A percentile compares a stretch with the other conserved stretches of the same genome.
phyloP scores from a whole-genome alignment of 1,284 basidiomycete species.

The Chalciporus piperatoides region DNA sequence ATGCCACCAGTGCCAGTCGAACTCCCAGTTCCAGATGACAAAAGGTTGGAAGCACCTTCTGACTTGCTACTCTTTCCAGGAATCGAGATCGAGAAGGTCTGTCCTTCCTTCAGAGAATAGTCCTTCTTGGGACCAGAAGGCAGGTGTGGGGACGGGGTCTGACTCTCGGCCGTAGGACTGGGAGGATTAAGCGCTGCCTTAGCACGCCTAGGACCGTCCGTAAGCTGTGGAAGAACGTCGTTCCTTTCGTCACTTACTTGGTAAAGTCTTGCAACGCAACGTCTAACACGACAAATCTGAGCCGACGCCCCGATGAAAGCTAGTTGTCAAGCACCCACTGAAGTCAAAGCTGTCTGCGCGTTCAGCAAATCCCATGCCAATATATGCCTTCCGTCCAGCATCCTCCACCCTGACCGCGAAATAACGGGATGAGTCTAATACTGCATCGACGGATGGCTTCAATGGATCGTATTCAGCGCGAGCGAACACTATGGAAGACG shows the following conservation, averaged over 20 bases:
- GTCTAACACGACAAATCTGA: constrained; percentile 44
- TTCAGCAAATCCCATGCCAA: constrained; percentile 92
- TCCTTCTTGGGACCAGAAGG: constrained; percentile 87
- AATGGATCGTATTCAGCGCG: constrained; percentile 83
- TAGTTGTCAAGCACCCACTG: constrained; percentile 48
- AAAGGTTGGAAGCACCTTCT: constrained; percentile 30
- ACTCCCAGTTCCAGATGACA: constrained; percentile 32
- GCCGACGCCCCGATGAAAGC: not conserved
- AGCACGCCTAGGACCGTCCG: constrained; percentile 47
- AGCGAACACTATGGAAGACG: constrained; percentile 70
- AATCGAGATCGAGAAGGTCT: constrained; percentile 91
- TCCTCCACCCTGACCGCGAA: constrained; percentile 94
- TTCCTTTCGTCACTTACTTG: constrained; percentile 53
- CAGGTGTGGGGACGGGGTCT: constrained; percentile 50
- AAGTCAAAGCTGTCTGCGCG: constrained; percentile 93
- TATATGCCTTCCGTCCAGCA: constrained; percentile 81
- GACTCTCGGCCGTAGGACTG: constrained; percentile 40
- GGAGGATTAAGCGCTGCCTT: constrained; percentile 57
- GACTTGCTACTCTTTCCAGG: constrained; percentile 61
- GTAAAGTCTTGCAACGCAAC: constrained; percentile 95
- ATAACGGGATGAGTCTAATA: constrained; percentile 94
- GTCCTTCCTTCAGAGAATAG: constrained; percentile 93
- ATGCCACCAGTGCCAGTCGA: constrained; percentile 36
- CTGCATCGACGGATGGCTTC: constrained; percentile 87
- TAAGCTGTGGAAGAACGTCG: not conserved